Evolutionary conservation across 2,329 filamentous ascomycete species (phyloP).

Genomic region (Pseudogymnoascus sp.): DNA sequence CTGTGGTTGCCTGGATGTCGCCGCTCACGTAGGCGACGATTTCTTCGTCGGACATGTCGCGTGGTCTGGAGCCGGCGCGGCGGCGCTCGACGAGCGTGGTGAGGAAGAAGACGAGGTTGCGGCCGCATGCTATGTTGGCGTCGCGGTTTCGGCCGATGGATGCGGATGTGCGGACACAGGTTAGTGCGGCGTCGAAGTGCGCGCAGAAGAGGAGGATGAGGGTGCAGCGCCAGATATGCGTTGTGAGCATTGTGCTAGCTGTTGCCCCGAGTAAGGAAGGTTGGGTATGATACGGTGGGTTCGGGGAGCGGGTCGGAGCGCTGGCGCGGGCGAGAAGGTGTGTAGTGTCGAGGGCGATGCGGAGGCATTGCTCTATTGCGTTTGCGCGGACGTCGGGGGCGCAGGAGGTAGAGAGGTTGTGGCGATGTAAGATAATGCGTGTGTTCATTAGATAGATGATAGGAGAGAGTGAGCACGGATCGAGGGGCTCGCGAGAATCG

Average conservation of each 20-base stretch:
- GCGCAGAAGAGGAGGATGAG: conserved; percentile 70
- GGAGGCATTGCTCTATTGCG: conserved; percentile 70
- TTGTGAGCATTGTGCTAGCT: conserved; percentile 64
- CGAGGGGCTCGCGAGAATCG: conserved; percentile 55
- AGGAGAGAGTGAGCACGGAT: conserved; percentile 65
- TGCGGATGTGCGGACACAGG: conserved; percentile 62
- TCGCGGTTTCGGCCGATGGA: conserved; percentile 63
- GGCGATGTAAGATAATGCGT: conserved; percentile 77
- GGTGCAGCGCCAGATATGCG: conserved; percentile 79
- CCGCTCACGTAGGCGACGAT: conserved; percentile 77
- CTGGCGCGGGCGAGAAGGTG: conserved; percentile 62
- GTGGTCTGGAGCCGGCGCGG: conserved; percentile 25
- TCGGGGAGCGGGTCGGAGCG: conserved; percentile 30
- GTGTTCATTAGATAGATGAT: conserved; percentile 72
- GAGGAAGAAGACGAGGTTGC: conserved; percentile 74
- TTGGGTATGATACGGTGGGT: conserved; percentile 19
- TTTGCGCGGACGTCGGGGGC: conserved; percentile 54
- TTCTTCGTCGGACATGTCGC: conserved; percentile 49
- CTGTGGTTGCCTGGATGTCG: conserved; percentile 72
- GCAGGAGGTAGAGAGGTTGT: conserved; percentile 72
- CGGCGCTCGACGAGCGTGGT: conserved; percentile 52
- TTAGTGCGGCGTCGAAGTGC: conserved; percentile 62
- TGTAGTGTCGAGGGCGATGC: conserved; percentile 69
- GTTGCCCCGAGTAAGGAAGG: conserved; percentile 24
- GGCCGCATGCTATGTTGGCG: conserved; percentile 69